Base-by-base conservation (phyloP, 257 asterid species). In the Gentiana macrophylla region DNA sequence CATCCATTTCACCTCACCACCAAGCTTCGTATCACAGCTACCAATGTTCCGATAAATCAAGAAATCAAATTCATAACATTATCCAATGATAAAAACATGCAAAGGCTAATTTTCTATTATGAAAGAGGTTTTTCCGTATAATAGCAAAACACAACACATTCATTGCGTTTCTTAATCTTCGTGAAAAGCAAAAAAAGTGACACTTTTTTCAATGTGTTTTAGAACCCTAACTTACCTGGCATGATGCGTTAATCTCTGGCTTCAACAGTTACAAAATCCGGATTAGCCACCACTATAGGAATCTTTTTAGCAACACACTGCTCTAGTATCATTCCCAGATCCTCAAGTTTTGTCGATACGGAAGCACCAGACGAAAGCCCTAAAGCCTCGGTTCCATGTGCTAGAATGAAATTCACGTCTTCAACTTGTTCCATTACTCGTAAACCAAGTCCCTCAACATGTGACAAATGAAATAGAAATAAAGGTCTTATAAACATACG, bases 1-100 rank as follows among this genome's bases (percentile, higher is more conserved):
- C 98, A 91, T 86, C 98, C 98, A 91, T 74, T 84, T 87, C 61
- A 86, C 98, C 76, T 91, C 90, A 59, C 98, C 98, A 36, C 98
- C 96, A 69, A 87, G 89, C 70, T 84, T 81, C 81, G 84, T 95
- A 32, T 84, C 4, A 77, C 76, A 47, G 89, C 77, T 49, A 94
- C 98, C 68, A 91, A 60, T 36, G 94, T 84, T 67, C 98, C 96
- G 82, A 69, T 49, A 49, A 49, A 50, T 65, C 52, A 38, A 64
- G 64, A 35, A 32, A 62, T 47, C 50, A n/a, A 46, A 51, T 38
- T 4, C 44, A 38, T 38, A 38, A 38, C 44, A 38, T 38, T 4
- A 38, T 15, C 44, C 44, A 38, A 38, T 4, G 7, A 38, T 15
- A 38, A 38, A 0, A 38, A 38, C 44, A 38, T 38, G 44, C 44